Base-by-base conservation (phyloP, 2,329 filamentous ascomycete genomes). In the Clarireedia homoeocarpa region DNA sequence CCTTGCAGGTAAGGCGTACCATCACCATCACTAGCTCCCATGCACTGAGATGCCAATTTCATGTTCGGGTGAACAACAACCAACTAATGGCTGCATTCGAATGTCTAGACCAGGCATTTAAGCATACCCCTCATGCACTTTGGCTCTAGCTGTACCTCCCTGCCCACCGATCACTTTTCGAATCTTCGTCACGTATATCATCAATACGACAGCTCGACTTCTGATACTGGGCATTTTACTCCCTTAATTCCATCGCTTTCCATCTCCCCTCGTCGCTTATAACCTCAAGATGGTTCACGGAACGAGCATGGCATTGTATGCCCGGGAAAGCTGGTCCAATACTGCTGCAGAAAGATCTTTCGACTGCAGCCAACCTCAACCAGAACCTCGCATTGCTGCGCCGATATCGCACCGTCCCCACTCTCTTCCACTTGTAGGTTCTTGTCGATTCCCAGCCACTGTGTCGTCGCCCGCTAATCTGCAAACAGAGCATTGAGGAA, bases 171-270 rank as follows among this genome's bases (percentile, higher is more conserved):
- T 7, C 34, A 44, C 20, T 24, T 5, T 24, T 45, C 20, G 5
- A 10, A 7, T 12, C 17, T 45, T 54, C 30, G 44, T 53, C 50
- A 55, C 58, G 53, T 62, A 57, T 59, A 60, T 60, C 51, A 61
- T 58, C 61, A 64, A 66, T 67, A 66, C 65, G 67, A 69, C 61
- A 67, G 63, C 67, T 69, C 67, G 65, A 59, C 62, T 68, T 61
- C 55, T 60, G 64, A 61, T 20, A 4, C 15, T 40, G 10, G 17
- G 4, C 9, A 20, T 52, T 59, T 55, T 58, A 63, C 63, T 55
- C 57, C 54, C 42, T 24, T 40, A 5, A 15, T 40, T 6, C 51
- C 49, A 55, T 51, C 47, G 44, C 54, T 58, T 44, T 49, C 24
- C 53, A 27, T 26, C n/a, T 24, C 20, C 48, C 20, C n/a, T 6